Conservation (phyloP, 805 yeast species). For the Candida chauliodis region DNA sequence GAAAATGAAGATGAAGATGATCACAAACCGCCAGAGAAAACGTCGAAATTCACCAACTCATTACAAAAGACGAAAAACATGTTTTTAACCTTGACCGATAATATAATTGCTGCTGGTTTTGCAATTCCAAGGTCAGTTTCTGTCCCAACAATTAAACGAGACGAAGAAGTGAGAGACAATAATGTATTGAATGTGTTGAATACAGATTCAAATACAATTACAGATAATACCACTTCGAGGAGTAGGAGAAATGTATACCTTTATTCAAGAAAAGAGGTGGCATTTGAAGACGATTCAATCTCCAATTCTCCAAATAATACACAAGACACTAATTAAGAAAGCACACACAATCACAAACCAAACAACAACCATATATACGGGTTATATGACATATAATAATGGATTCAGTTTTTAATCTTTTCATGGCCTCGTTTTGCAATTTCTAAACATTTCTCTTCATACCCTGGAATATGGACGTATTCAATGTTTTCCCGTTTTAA, state of each 20-base stretch:
- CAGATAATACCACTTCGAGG: slow-evolving; percentile 4
- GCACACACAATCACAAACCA: background rate
- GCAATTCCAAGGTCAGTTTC: slow-evolving; percentile 53
- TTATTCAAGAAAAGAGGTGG: slow-evolving; percentile 36
- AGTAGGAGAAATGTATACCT: slow-evolving; percentile 34
- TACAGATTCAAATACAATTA: slow-evolving; percentile 1
- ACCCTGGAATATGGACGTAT: slow-evolving; percentile 80
- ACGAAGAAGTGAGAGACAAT: background rate
- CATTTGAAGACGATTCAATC: slow-evolving; percentile 17
- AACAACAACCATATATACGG: too few species aligned
- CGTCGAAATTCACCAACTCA: slow-evolving; percentile 6
- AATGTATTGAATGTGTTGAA: background rate
- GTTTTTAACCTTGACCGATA: slow-evolving; percentile 47
- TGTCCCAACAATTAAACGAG: slow-evolving; percentile 15
- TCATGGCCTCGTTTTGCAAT: slow-evolving; percentile 76
- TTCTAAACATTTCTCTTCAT: slow-evolving; percentile 62
- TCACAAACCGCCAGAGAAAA: background rate
- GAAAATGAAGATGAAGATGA: slow-evolving; percentile 11
- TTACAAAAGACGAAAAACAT: slow-evolving; percentile 30
- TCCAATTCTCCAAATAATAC: background rate
- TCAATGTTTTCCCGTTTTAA: slow-evolving; percentile 57
- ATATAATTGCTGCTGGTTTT: slow-evolving; percentile 53
- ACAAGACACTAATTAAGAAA: slow-evolving; percentile 4
- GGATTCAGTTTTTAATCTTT: slow-evolving; percentile 12
- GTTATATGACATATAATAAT: background rate